These are phyloP conservation scores for Naganishia sp. DNA, from an alignment of 1,284 basidiomycete species.

Conservation along the genomic window DNA sequence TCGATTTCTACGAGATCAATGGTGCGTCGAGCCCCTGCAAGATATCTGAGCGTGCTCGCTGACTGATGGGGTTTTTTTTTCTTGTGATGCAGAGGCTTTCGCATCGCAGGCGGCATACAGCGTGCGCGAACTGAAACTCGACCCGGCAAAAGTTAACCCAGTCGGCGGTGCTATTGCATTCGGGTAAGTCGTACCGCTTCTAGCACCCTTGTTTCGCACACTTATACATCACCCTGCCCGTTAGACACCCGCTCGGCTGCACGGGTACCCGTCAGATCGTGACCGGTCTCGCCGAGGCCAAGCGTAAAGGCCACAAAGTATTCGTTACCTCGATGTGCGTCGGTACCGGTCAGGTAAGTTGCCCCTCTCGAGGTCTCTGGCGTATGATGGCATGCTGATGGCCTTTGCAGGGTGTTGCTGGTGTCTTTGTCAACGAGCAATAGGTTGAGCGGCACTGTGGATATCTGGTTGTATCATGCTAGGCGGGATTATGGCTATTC, in stretches of 20 bases:
- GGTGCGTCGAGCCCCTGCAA: conserved; percentile 36
- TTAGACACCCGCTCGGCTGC: conserved; percentile 62
- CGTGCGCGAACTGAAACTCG: conserved; percentile 69
- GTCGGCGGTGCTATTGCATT: conserved; percentile 78
- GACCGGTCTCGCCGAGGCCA: conserved; percentile 80
- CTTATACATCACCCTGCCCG: background rate
- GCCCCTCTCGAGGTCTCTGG: conserved; percentile 51
- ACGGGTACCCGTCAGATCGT: conserved; percentile 86
- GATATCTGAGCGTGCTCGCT: background rate
- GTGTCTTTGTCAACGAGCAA: conserved; percentile 55
- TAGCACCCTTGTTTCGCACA: background rate
- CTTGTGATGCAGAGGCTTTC: conserved; percentile 60
- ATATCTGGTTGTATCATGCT: background rate
- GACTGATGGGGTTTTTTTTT: conserved; percentile 9
- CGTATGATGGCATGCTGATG: conserved; percentile 3
- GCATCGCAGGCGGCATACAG: conserved; percentile 86
- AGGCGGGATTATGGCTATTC: too few relatives aligned
- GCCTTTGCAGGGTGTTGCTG: conserved; percentile 54
- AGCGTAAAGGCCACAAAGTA: conserved; percentile 75
- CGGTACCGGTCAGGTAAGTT: conserved; percentile 86
- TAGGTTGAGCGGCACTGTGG: background rate
- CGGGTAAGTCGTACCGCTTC: background rate
- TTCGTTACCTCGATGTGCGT: conserved; percentile 96
- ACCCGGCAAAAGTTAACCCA: conserved; percentile 79
- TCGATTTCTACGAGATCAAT: conserved; percentile 89